These are phyloP conservation scores for Gamarada debralockiae DNA, from an alignment of 495 filamentous ascomycete species.

Conservation along the genomic window DNA sequence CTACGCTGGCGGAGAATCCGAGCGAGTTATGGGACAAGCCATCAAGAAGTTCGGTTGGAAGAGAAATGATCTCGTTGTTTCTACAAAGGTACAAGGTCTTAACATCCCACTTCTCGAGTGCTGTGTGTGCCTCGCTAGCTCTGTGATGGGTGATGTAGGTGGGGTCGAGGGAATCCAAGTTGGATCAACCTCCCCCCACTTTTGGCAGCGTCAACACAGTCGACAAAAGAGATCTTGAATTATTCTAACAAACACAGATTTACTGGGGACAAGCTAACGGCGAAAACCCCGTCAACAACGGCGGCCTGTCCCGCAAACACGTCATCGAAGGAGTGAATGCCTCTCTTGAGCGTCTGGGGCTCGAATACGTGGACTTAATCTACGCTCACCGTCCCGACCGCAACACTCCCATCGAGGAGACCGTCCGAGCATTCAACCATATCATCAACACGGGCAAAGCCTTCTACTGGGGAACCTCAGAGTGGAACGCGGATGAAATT, in stretches of 20 bases:
- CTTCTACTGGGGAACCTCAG: slow-evolving; percentile 89
- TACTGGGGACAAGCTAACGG: slow-evolving; percentile 63
- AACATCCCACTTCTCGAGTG: not conserved
- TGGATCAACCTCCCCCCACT: too few relatives aligned
- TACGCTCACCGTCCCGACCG: slow-evolving; percentile 84
- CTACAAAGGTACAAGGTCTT: slow-evolving; percentile 67
- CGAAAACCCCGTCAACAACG: slow-evolving; percentile 65
- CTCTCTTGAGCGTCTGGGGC: slow-evolving; percentile 63
- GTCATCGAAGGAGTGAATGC: slow-evolving; percentile 66
- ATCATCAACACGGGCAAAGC: slow-evolving; percentile 72
- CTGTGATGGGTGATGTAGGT: not conserved
- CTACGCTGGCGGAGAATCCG: slow-evolving; percentile 65
- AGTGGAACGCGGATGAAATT: slow-evolving; percentile 83
- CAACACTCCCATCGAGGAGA: slow-evolving; percentile 82
- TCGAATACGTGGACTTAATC: slow-evolving; percentile 75
- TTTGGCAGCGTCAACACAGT: too few relatives aligned
- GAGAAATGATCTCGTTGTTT: slow-evolving; percentile 77
- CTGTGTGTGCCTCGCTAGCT: not conserved
- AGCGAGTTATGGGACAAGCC: slow-evolving; percentile 70
- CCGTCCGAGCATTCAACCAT: slow-evolving; percentile 80
- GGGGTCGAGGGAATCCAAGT: too few relatives aligned
- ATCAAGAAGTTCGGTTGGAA: slow-evolving; percentile 68
- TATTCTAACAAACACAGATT: slow-evolving; percentile 38
- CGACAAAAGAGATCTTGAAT: too few relatives aligned
- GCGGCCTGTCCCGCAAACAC: slow-evolving; percentile 80